These are phyloP conservation scores for Solanum habrochaites DNA, from an alignment of 257 asterid genomes.

Conservation along the genomic window DNA sequence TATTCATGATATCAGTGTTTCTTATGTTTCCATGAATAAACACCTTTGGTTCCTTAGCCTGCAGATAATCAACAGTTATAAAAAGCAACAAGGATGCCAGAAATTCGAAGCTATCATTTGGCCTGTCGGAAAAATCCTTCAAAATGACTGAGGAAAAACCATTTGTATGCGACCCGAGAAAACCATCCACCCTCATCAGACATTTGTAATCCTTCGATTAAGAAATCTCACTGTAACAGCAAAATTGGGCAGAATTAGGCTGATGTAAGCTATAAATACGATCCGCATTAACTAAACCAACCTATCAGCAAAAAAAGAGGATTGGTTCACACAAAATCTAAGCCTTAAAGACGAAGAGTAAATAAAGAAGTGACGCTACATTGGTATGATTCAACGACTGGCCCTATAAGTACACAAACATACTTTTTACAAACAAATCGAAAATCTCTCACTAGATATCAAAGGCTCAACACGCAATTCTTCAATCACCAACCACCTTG, in stretches of 20 bases:
- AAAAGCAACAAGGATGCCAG: neutral
- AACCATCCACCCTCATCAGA: slow-evolving; percentile 51
- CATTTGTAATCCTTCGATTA: slow-evolving; percentile 59
- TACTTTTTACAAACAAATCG: too few relatives aligned
- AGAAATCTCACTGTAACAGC: slow-evolving; percentile 56
- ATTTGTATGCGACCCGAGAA: slow-evolving; percentile 36
- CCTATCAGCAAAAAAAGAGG: neutral
- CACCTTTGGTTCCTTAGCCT: slow-evolving; percentile 57
- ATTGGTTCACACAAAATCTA: neutral
- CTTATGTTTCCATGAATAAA: slow-evolving; percentile 50
- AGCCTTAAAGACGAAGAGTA: neutral
- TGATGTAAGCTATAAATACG: neutral
- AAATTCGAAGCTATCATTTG: neutral
- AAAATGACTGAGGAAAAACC: slow-evolving; percentile 71
- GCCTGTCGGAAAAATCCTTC: slow-evolving; percentile 11
- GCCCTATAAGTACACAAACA: neutral
- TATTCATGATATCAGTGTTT: slow-evolving; percentile 25
- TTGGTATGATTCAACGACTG: neutral
- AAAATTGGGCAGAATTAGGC: neutral
- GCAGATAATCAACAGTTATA: neutral
- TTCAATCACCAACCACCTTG: neutral
- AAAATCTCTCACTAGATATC: neutral
- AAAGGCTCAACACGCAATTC: neutral
- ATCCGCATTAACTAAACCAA: neutral
- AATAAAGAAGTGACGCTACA: neutral